phyloP scores from a whole-genome alignment of 169 alveolate species.

The Plasmodium malariae region DNA sequence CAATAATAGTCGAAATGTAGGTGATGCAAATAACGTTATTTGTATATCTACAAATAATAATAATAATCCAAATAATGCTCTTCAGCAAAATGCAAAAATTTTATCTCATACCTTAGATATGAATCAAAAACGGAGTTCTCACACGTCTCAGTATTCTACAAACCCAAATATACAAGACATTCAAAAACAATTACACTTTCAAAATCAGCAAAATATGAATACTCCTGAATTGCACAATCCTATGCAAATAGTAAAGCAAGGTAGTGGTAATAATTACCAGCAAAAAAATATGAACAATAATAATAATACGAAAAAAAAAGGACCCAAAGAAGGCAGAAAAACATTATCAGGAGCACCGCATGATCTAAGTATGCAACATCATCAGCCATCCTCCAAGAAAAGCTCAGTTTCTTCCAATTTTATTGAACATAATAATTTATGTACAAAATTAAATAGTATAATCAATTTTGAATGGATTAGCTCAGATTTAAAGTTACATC shows the following conservation, averaged over 20 bases:
- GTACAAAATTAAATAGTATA: conserved; percentile 46
- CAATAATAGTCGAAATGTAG: conserved; percentile 12
- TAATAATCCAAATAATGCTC: conserved; percentile 37
- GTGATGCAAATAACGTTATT: conserved; percentile 2
- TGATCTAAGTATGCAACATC: neutral
- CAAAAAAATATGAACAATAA: conserved; percentile 13
- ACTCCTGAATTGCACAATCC: conserved; percentile 16
- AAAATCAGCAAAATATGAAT: conserved; percentile 17
- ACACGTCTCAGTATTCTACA: conserved; percentile 13
- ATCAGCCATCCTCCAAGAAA: conserved; percentile 20
- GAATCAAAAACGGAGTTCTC: conserved; percentile 14
- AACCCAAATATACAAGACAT: conserved; percentile 16
- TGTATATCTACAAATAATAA: neutral
- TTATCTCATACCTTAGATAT: conserved; percentile 27
- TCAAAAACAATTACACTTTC: conserved; percentile 26
- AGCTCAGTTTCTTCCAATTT: conserved; percentile 9
- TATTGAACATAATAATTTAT: conserved; percentile 35
- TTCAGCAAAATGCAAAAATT: conserved; percentile 20
- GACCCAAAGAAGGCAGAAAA: conserved; percentile 5
- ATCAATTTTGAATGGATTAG: conserved; percentile 52
- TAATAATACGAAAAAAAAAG: neutral
- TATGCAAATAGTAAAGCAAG: conserved; percentile 14
- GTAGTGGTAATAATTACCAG: neutral
- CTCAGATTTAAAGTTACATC: conserved; percentile 12
- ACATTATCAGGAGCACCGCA: neutral